Evolutionary conservation across 371 early-diverging fungal genomes (phyloP).

Genomic region (Sporodiniella umbellata): DNA sequence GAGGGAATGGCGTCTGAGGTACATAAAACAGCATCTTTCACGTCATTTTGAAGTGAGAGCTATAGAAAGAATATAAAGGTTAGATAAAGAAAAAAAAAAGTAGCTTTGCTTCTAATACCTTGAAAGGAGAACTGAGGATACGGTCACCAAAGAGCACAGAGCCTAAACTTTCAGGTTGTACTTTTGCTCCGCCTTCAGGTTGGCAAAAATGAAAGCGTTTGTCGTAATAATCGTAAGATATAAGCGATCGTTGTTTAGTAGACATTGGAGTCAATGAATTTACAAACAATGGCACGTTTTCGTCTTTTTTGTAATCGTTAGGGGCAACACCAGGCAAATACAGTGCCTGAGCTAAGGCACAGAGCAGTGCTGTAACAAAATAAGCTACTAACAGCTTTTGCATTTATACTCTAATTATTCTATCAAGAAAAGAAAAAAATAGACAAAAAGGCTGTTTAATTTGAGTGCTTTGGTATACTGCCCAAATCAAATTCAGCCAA

Average conservation of each 20-base stretch:
- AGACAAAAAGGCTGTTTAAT: no score
- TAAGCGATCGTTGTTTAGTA: constrained; percentile 63
- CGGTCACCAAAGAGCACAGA: constrained; percentile 95
- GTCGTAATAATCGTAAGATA: constrained; percentile 88
- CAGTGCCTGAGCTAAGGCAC: constrained; percentile 48
- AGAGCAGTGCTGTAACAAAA: not conserved
- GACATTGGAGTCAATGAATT: constrained; percentile 86
- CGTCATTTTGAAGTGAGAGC: constrained; percentile 29
- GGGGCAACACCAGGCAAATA: constrained; percentile 96
- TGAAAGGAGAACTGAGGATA: constrained; percentile 80
- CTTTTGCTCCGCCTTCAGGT: constrained; percentile 66
- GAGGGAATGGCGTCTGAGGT: constrained; percentile 51
- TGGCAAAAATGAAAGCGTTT: constrained; percentile 82
- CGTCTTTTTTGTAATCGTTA: constrained; percentile 71
- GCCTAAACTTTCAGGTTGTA: constrained; percentile 84
- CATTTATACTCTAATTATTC: not conserved
- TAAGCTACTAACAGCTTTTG: not conserved
- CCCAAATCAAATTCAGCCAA: no score
- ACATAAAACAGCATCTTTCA: constrained; percentile 68
- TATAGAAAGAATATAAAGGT: not conserved
- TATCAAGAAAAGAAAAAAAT: no score
- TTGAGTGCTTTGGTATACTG: no score
- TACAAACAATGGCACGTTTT: constrained; percentile 74
- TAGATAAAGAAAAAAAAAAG: not conserved
- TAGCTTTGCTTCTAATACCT: constrained; percentile 45